Evolutionary conservation across 495 filamentous ascomycete genomes (phyloP), one percentile per base, ranked within the genome.

Genomic region (Podospora appendiculata): DNA sequence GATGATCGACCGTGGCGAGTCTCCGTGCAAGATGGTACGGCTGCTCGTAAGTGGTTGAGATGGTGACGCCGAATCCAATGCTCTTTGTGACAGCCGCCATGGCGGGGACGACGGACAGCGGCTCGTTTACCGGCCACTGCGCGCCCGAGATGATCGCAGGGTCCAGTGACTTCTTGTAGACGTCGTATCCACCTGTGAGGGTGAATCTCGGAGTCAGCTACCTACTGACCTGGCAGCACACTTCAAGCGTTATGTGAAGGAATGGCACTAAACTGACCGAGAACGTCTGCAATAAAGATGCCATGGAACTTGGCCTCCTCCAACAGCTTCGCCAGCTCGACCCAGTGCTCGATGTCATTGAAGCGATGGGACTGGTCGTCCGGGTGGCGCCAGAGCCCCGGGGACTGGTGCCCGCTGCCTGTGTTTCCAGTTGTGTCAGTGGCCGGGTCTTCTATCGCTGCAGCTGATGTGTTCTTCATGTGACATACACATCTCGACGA

Each of bases 1-100:
- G 70, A 64, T 87, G 84, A 53, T 88, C 85, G 4, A 86, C 66
- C 0, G 84, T 88, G 0, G 80, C 80, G 19, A 88, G 60, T 17
- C 84, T 69, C 14, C 83, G 68, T 0, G 84, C 84, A 13, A 88
- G 72, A 58, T 85, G 82, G 62, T 84, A 88, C 0, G 85, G 84
- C 55, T 81, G 79, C 60, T 87, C 85, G 54, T 86, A 87, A 14
- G 82, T 86, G 6, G 77, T 86, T 38, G 75, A 73, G 16, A 78
- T 73, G 14, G 86, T 89, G 41, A 89, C 74, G 49, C 83, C 80
- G 51, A 88, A 72, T 8, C 83, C 85, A 4, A 88, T 68, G 38
- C 71, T 80, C 58, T 85, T 64, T 13, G 83, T 88, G 4, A 61
- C 70, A 12, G 71, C 70, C 0, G 72, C 72, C 71, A 75, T 75